Evolutionary conservation across 169 alveolate species (phyloP).

Genomic region (Plasmodium vivax): DNA sequence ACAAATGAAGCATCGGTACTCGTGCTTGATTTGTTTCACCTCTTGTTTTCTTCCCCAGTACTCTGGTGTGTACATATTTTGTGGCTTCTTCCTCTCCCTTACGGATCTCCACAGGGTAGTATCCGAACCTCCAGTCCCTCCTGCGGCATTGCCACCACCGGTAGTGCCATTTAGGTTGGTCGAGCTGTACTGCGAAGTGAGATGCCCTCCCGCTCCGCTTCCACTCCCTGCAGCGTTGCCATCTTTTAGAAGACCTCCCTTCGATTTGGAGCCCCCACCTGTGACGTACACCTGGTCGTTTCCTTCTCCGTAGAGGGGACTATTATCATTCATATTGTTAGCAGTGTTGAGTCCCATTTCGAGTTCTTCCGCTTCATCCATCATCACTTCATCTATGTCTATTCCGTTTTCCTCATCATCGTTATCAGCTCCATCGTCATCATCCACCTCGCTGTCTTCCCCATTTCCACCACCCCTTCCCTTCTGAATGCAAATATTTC

Average conservation of each 20-base stretch:
- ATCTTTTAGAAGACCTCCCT: neutral
- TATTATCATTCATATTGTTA: neutral
- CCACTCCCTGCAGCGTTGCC: neutral
- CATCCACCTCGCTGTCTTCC: slow-evolving; percentile 52
- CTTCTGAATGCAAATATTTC: slow-evolving; percentile 12
- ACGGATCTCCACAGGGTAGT: slow-evolving; percentile 83
- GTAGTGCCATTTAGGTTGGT: neutral
- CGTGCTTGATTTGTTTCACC: slow-evolving; percentile 88
- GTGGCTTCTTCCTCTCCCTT: slow-evolving; percentile 83
- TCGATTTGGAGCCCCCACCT: neutral
- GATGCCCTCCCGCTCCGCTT: neutral
- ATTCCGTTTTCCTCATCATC: slow-evolving; percentile 76
- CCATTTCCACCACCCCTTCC: slow-evolving; percentile 70
- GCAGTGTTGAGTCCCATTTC: slow-evolving; percentile 2
- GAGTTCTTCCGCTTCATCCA: slow-evolving; percentile 75
- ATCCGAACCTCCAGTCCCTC: slow-evolving; percentile 13
- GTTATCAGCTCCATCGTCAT: slow-evolving; percentile 65
- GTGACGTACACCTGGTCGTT: slow-evolving; percentile 5
- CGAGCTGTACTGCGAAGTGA: neutral
- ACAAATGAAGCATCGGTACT: slow-evolving; percentile 90
- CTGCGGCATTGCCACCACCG: neutral
- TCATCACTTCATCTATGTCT: slow-evolving; percentile 83
- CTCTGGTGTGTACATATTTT: slow-evolving; percentile 83
- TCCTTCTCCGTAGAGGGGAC: slow-evolving; percentile 23
- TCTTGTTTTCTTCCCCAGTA: slow-evolving; percentile 85